Evolutionary conservation across 352 stramenopile species (phyloP).

Genomic region (Globisporangium nunn): DNA sequence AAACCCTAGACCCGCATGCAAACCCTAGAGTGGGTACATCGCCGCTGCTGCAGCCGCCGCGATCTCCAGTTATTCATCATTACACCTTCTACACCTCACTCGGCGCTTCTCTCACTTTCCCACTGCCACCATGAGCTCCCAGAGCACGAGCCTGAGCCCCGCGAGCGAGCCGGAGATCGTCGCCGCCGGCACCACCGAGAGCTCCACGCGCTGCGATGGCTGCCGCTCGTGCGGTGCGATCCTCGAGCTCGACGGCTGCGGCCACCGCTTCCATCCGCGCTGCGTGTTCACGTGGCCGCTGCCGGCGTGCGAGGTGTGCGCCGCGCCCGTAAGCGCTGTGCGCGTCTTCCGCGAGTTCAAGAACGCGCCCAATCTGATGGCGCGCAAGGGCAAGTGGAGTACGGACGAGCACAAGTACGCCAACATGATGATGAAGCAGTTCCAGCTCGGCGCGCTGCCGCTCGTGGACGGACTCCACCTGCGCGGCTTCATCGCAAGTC

Average conservation of each 20-base stretch:
- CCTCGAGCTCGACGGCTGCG: conserved; percentile 58
- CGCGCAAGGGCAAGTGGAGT: conserved; percentile 73
- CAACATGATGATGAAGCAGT: conserved; percentile 80
- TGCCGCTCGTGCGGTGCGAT: conserved; percentile 69
- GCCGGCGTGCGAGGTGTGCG: conserved; percentile 56
- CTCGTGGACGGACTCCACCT: conserved; percentile 64
- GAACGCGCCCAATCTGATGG: conserved; percentile 31
- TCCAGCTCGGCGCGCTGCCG: conserved; percentile 60
- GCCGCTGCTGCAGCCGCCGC: too few relatives aligned
- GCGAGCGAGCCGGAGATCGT: not conserved
- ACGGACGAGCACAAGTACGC: conserved; percentile 74
- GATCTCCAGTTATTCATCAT: not conserved
- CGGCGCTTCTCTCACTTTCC: too few relatives aligned
- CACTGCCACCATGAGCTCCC: not conserved
- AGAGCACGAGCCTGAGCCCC: not conserved
- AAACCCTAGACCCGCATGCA: too few relatives aligned
- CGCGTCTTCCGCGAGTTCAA: conserved; percentile 46
- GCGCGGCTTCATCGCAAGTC: conserved; percentile 62
- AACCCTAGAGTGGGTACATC: too few relatives aligned
- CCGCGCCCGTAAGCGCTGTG: conserved; percentile 27
- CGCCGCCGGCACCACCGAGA: conserved; percentile 14
- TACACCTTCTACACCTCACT: not conserved
- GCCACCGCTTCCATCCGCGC: conserved; percentile 70
- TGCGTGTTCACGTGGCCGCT: conserved; percentile 69
- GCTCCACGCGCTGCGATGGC: conserved; percentile 55